phyloP scores from a whole-genome alignment of 331 rosid genomes.

The Spiraea crenata region DNA sequence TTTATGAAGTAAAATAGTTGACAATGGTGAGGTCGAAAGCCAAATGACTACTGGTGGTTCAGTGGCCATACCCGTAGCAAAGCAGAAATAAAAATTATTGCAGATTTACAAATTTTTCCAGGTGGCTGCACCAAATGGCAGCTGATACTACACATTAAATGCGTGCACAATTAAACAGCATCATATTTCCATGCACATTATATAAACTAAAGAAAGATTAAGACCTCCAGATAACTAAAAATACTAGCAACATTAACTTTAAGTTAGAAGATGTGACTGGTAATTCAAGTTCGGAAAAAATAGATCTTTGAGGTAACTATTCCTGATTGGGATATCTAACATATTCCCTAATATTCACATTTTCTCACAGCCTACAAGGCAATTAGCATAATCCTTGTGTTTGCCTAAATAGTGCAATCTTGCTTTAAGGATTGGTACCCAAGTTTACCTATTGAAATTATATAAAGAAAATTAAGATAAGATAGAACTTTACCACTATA shows the following conservation, averaged over 20 bases:
- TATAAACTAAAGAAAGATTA: background rate
- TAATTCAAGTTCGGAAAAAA: background rate
- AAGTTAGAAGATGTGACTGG: background rate
- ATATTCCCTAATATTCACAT: background rate
- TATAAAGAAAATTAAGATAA: background rate
- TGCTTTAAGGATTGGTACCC: background rate
- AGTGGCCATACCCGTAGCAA: background rate
- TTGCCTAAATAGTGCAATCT: background rate
- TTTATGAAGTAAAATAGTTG: background rate
- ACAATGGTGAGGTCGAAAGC: background rate
- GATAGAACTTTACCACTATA: constrained; percentile 55
- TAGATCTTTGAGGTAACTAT: background rate
- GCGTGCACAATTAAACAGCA: background rate
- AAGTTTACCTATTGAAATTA: background rate
- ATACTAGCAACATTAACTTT: background rate
- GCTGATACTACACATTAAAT: too few relatives aligned
- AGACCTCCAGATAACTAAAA: background rate
- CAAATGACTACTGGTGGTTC: background rate
- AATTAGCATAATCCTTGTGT: background rate
- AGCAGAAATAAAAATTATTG: too few relatives aligned
- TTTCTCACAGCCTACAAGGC: background rate
- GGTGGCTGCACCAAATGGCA: too few relatives aligned
- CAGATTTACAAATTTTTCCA: too few relatives aligned
- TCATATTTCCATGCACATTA: background rate
- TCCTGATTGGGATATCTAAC: background rate